Conservation (phyloP, 2,329 filamentous ascomycete species). For the Pestalotiopsis sp. region DNA sequence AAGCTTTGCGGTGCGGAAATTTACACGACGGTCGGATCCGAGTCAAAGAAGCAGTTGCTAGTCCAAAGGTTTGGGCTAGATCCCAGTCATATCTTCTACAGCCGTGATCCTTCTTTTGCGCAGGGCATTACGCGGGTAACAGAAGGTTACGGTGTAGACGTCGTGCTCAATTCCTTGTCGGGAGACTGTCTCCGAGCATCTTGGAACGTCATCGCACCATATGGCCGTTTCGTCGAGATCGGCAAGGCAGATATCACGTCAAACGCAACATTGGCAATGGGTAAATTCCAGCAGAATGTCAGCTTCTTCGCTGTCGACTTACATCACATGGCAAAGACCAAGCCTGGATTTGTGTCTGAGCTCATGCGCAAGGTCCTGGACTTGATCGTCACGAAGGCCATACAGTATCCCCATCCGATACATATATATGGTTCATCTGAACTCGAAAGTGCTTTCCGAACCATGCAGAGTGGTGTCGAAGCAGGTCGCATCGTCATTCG, state of each 20-base stretch:
- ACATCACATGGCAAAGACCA: slow-evolving; percentile 35
- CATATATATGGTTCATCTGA: slow-evolving; percentile 32
- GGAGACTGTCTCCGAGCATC: slow-evolving; percentile 30
- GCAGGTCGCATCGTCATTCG: slow-evolving; percentile 47
- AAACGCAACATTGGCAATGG: slow-evolving; percentile 46
- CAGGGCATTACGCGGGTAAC: neutral
- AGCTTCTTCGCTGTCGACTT: slow-evolving; percentile 50
- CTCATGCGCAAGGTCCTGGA: slow-evolving; percentile 26
- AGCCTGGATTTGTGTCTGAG: slow-evolving; percentile 26
- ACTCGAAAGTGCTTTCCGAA: slow-evolving; percentile 42
- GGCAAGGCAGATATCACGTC: slow-evolving; percentile 24
- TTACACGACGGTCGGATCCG: slow-evolving; percentile 7
- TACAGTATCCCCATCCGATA: slow-evolving; percentile 34
- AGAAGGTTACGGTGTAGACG: slow-evolving; percentile 10
- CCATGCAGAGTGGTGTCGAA: slow-evolving; percentile 42
- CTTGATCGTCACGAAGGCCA: slow-evolving; percentile 25
- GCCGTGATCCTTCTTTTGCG: slow-evolving; percentile 8
- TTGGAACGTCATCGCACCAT: slow-evolving; percentile 31
- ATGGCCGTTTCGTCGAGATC: slow-evolving; percentile 33
- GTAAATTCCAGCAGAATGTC: slow-evolving; percentile 47
- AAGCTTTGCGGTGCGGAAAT: slow-evolving; percentile 10
- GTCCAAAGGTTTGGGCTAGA: neutral
- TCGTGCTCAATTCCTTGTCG: slow-evolving; percentile 25
- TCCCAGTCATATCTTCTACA: slow-evolving; percentile 6
- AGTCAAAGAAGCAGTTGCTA: slow-evolving; percentile 1